phyloP scores from a whole-genome alignment of 345 rosid species.

The Citrus sp. region DNA sequence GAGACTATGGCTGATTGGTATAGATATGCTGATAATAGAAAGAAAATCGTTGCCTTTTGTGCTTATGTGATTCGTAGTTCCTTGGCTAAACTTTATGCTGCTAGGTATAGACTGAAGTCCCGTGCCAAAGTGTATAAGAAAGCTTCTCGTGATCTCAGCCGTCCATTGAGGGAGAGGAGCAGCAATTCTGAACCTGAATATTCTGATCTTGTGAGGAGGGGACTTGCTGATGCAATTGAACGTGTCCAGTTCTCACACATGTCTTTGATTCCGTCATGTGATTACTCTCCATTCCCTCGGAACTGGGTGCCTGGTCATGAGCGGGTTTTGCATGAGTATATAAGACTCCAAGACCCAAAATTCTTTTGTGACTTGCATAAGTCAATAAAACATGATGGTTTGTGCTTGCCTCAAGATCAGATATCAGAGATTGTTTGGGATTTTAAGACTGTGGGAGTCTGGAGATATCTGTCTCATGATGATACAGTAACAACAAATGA shows the following conservation, averaged over 20 bases:
- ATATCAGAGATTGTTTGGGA: slow-evolving; percentile 82
- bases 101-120: slow-evolving; percentile 89
- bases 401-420: slow-evolving; percentile 85
- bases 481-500: slow-evolving; percentile 31
- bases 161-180: slow-evolving; percentile 74
- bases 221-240: slow-evolving; percentile 90
- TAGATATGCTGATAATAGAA: slow-evolving; percentile 85
- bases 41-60: slow-evolving; percentile 93
- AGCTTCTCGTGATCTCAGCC: slow-evolving; percentile 84
- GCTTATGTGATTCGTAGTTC: slow-evolving; percentile 94
- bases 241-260: slow-evolving; percentile 91
- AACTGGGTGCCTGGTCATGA: slow-evolving; percentile 92
- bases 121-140: slow-evolving; percentile 92
- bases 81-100: slow-evolving; percentile 91
- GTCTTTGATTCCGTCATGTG: slow-evolving; percentile 91
- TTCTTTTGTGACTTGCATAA: slow-evolving; percentile 68
- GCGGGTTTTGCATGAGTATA: slow-evolving; percentile 68
- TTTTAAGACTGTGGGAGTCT: slow-evolving; percentile 76
- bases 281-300: slow-evolving; percentile 86
- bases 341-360: slow-evolving; percentile 76
- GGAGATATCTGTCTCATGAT: slow-evolving; percentile 40
- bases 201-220: slow-evolving; percentile 94
- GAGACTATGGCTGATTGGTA: slow-evolving; percentile 99
- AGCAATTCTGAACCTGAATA: slow-evolving; percentile 90
- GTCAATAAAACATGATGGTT: slow-evolving; percentile 58